Conservation (phyloP, 2,329 filamentous ascomycete species). For the Trichoderma arundinaceum region DNA sequence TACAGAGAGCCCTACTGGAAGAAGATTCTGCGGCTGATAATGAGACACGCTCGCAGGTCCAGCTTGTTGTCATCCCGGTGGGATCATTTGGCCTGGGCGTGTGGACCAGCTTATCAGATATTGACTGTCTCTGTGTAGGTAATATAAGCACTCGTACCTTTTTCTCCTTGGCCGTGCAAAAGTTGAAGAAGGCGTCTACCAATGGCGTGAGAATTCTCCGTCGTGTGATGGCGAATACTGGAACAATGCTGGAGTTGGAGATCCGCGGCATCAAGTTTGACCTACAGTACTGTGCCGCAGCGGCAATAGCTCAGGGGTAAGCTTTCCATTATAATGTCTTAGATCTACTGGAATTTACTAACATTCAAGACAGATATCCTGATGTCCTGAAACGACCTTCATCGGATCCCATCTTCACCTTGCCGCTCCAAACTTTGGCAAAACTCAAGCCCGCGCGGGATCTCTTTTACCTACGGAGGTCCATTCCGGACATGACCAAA, state of each 20-base stretch:
- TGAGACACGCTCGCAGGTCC: slow-evolving; percentile 36
- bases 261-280: slow-evolving; percentile 65
- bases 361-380: slow-evolving; percentile 48
- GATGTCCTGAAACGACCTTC: slow-evolving; percentile 54
- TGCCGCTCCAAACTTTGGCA: slow-evolving; percentile 61
- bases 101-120: slow-evolving; percentile 65
- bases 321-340: slow-evolving; percentile 13
- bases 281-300: slow-evolving; percentile 69
- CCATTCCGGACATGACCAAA: slow-evolving; percentile 62
- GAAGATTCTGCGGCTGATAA: slow-evolving; percentile 33
- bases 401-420: slow-evolving; percentile 59
- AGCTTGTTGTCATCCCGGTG: slow-evolving; percentile 63
- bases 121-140: slow-evolving; percentile 70
- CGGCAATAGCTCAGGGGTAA: slow-evolving; percentile 57
- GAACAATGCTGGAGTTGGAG: slow-evolving; percentile 68
- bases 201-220: slow-evolving; percentile 58
- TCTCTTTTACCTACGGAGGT: slow-evolving; percentile 63
- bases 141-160: slow-evolving; percentile 65
- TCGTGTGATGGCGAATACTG: slow-evolving; percentile 62
- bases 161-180: slow-evolving; percentile 62
- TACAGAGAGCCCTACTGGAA: slow-evolving; percentile 52
- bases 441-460: slow-evolving; percentile 71
- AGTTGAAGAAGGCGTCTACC: slow-evolving; percentile 54
- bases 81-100: slow-evolving; percentile 69
- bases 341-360: background rate